Percentiles rank a stretch among this genome's conserved stretches.
Evolutionary conservation across 176 grass and related monocot species (phyloP).

Genomic region (Oryza meridionalis): DNA sequence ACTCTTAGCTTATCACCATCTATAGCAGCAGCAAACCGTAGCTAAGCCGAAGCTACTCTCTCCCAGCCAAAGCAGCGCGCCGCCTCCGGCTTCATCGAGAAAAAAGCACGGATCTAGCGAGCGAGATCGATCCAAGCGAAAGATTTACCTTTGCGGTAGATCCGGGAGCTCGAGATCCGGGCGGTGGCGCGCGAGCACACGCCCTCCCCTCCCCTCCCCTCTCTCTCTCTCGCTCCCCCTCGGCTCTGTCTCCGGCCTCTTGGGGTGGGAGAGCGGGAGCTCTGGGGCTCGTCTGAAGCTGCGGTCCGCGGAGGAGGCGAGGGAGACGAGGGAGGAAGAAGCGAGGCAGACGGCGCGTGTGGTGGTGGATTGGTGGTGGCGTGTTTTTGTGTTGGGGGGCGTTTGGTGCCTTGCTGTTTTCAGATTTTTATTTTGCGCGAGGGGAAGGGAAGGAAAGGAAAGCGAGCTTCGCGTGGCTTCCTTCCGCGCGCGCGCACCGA

Average conservation of each 20-base stretch:
- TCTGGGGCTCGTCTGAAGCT: background rate
- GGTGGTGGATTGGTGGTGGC: constrained; percentile 47
- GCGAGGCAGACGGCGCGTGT: background rate
- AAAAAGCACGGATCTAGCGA: constrained; percentile 27
- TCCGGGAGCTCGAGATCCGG: constrained; percentile 31
- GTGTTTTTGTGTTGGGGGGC: background rate
- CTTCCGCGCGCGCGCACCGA: constrained; percentile 32
- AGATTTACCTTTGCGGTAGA: constrained; percentile 38
- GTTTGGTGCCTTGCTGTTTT: constrained; percentile 53
- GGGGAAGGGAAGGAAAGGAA: background rate
- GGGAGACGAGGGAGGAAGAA: background rate
- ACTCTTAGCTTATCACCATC: constrained; percentile 30
- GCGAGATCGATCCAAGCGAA: background rate
- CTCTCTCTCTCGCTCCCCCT: background rate
- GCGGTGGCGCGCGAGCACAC: constrained; percentile 4
- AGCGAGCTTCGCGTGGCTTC: constrained; percentile 46
- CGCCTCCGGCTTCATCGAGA: background rate
- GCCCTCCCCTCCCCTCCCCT: background rate
- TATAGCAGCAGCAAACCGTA: background rate
- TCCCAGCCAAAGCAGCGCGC: background rate
- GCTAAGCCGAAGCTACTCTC: background rate
- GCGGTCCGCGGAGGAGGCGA: constrained; percentile 23
- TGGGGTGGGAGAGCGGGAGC: background rate
- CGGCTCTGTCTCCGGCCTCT: background rate
- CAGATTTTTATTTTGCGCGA: constrained; percentile 33